phyloP scores from a whole-genome alignment of 2,329 filamentous ascomycete genomes.

The Colletotrichum horii region DNA sequence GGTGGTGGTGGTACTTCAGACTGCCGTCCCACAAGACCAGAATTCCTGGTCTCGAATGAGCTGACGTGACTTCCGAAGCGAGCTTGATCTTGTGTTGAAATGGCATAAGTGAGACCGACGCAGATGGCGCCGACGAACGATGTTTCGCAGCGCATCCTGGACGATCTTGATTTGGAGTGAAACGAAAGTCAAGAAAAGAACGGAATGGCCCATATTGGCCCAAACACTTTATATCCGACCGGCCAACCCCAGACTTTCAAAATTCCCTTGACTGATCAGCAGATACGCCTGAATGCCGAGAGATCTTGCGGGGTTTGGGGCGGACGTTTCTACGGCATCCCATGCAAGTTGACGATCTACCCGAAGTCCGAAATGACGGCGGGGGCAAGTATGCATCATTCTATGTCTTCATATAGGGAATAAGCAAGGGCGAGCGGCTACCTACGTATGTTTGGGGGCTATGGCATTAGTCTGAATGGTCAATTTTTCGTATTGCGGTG shows the following conservation, averaged over 20 bases:
- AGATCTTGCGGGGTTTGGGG: neutral
- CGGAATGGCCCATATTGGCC: neutral
- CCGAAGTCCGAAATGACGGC: neutral
- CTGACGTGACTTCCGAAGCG: neutral
- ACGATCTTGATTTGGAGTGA: accelerated
- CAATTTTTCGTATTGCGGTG: neutral
- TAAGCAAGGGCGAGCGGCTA: neutral
- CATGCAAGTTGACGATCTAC: neutral
- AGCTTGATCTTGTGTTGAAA: neutral
- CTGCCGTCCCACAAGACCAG: neutral
- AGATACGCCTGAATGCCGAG: neutral
- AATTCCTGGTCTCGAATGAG: accelerated
- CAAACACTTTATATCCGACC: neutral
- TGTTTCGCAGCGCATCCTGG: neutral
- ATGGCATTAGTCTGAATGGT: neutral
- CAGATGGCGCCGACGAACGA: neutral
- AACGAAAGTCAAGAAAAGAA: neutral
- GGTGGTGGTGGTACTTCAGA: conserved; percentile 27
- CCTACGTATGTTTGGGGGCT: neutral
- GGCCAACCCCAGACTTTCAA: neutral
- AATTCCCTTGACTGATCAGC: neutral
- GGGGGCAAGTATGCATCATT: neutral
- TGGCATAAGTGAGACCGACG: neutral
- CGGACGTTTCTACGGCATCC: neutral
- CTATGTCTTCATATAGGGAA: accelerated